phyloP scores from a whole-genome alignment of 2,329 filamentous ascomycete genomes.

The Gnomoniopsis sp. region DNA sequence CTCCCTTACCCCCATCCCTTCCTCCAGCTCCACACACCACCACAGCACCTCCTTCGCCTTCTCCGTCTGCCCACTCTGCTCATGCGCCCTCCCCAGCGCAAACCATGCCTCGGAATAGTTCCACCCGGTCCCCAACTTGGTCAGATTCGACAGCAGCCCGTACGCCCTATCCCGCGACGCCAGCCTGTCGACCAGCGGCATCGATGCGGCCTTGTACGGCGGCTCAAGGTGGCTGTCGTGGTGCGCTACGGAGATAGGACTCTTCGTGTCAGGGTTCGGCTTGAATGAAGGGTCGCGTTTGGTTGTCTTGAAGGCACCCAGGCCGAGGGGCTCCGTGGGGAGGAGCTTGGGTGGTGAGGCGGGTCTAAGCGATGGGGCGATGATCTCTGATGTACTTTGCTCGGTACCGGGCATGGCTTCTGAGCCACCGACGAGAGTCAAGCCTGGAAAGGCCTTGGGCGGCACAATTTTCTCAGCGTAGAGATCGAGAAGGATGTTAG shows the following conservation, averaged over 20 bases:
- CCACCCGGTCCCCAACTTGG: conserved; percentile 84
- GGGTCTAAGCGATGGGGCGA: conserved; percentile 4
- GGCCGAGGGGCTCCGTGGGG: conserved; percentile 45
- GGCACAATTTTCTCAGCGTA: conserved; percentile 68
- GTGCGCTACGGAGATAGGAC: conserved; percentile 19
- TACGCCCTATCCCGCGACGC: conserved; percentile 87
- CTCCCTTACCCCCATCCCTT: conserved; percentile 71
- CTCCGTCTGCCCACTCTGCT: conserved; percentile 78
- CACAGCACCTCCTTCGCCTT: conserved; percentile 91
- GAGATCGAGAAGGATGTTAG: conserved; percentile 81
- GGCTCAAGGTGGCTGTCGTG: conserved; percentile 43
- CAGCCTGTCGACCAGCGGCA: conserved; percentile 76
- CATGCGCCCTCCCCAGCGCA: conserved; percentile 79
- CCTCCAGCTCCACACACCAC: conserved; percentile 97
- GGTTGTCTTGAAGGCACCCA: conserved; percentile 29
- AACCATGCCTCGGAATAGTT: conserved; percentile 94
- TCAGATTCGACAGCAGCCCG: conserved; percentile 75
- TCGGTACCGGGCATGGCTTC: conserved; percentile 20
- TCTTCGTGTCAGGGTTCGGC: neutral
- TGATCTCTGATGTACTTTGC: conserved; percentile 13
- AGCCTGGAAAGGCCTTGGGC: conserved; percentile 47
- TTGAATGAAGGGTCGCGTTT: conserved; percentile 3
- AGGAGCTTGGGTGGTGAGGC: conserved; percentile 24
- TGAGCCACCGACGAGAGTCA: conserved; percentile 33
- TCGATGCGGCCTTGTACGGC: conserved; percentile 55